These are phyloP conservation scores for Penicillium coffeae DNA, from an alignment of 495 filamentous ascomycete species.

Conservation along the genomic window DNA sequence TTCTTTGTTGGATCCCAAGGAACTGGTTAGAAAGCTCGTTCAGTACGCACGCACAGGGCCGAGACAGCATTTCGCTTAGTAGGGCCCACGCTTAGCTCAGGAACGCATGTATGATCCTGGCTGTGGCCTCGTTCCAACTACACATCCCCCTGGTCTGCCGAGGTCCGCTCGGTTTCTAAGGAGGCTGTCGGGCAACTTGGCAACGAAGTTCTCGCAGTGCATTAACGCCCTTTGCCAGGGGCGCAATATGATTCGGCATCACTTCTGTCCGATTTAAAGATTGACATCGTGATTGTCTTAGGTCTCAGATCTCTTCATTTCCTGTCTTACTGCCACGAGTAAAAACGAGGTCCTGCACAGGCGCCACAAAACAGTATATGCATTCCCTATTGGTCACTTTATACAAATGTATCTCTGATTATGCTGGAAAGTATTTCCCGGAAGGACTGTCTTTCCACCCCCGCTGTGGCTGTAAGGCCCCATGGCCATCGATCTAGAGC, in stretches of 20 bases:
- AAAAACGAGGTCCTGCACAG: not conserved
- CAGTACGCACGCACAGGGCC: conserved; percentile 12
- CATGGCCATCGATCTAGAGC: conserved; percentile 1
- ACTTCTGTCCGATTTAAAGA: conserved; percentile 8
- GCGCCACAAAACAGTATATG: not conserved
- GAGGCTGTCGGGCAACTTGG: not conserved
- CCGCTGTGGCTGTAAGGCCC: not conserved
- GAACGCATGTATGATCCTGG: not conserved
- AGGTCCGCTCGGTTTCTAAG: conserved; percentile 4
- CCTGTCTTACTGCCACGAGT: conserved; percentile 1
- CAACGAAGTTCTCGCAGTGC: not conserved
- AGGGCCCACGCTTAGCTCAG: conserved; percentile 3
- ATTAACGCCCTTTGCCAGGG: not conserved
- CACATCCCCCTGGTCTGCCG: not conserved
- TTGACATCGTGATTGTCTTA: not conserved
- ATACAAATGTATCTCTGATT: not conserved
- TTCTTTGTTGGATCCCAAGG: conserved; percentile 3
- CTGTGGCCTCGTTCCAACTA: too few relatives aligned
- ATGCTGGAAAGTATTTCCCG: not conserved
- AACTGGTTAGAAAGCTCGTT: conserved; percentile 1
- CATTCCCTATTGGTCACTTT: not conserved
- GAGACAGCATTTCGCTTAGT: not conserved
- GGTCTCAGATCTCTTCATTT: conserved; percentile 4
- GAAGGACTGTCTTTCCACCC: not conserved
- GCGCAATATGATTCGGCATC: conserved; percentile 6